Evolutionary conservation across 257 asterid species (phyloP), one percentile per base, ranked within the genome.

Genomic region (Petrea volubilis): DNA sequence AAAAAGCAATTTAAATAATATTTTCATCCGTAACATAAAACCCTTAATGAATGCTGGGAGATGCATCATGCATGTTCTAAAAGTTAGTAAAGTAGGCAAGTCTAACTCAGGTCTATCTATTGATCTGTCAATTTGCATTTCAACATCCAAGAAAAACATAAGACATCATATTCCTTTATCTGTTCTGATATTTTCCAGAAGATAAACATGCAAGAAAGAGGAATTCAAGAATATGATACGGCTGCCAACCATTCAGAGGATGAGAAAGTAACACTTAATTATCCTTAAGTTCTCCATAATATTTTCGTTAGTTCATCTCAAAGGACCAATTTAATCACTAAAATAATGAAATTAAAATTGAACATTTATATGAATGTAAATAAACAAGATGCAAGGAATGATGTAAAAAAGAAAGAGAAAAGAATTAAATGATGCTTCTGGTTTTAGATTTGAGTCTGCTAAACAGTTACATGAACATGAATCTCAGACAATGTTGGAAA

Each of bases 1-100:
- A 81, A 86, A 74, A 70, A 67, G 25, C 73, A 71, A 81, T 44
- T 49, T 5, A 41, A 20, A 2, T 36, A 24, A 43, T 2, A 21
- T 51, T 15, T 43, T 24, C 61, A 27, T 31, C 55, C 73, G 33
- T 24, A 50, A 5, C 6, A 64, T 13, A 43, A 44, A 56, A 29
- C 38, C 31, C 64, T 64, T 72, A 55, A 12, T 8, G n/a, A 27
- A 28, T 11, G 20, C 40, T 31, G 29, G 43, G 53, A 44, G 28
- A 67, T 27, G 66, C 60, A 61, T 29, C n/a, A n/a, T n/a, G n/a
- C n/a, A n/a, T n/a, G n/a, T n/a, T n/a, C 9, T 8, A 27, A 53
- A 67, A 31, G 33, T 31, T 20, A 38, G 33, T 53, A 47, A 44
- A 46, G n/a, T 33, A 40, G 3, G 58, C n/a, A 34, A 33, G 14